These are phyloP conservation scores for Cryptomeria japonica DNA, from an alignment of 75 land plant species.

Conservation along the genomic window DNA sequence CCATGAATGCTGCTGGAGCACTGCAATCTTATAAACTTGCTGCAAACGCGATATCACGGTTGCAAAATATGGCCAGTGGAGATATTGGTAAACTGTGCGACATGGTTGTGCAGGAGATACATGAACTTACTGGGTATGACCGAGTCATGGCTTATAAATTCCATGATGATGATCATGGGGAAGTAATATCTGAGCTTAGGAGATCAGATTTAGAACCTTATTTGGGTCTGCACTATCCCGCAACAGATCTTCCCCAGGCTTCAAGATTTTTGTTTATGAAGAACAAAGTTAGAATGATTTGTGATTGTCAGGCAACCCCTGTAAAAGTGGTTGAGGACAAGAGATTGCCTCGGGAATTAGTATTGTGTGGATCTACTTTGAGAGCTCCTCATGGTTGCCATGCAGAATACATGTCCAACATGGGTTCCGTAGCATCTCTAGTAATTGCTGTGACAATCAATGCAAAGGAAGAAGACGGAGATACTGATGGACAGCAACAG, in stretches of 20 bases:
- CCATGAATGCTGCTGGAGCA: conserved; percentile 75
- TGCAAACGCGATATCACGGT: conserved; percentile 72
- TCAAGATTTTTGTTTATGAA: conserved; percentile 83
- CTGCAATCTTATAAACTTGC: conserved; percentile 88
- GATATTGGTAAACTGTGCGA: conserved; percentile 72
- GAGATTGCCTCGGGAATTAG: conserved; percentile 57
- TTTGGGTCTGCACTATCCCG: conserved; percentile 91
- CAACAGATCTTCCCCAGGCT: conserved; percentile 96
- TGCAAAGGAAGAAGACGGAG: conserved; percentile 56
- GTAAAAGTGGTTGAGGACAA: conserved; percentile 76
- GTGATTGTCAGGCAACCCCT: conserved; percentile 76
- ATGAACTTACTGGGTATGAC: conserved; percentile 82
- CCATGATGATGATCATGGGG: conserved; percentile 97
- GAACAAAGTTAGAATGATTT: conserved; percentile 90
- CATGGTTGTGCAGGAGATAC: conserved; percentile 75
- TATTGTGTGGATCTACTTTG: conserved; percentile 83
- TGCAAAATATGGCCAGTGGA: conserved; percentile 80
- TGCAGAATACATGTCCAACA: conserved; percentile 89
- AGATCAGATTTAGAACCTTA: conserved; percentile 87
- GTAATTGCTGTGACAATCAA: conserved; percentile 92
- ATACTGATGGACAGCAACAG: conserved; percentile 19
- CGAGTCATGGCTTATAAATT: conserved; percentile 93
- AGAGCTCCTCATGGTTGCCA: conserved; percentile 94
- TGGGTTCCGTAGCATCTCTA: conserved; percentile 89
- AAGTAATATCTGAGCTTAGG: conserved; percentile 72